Conservation (phyloP, 257 asterid genomes). For the Knoxia roxburghii region DNA sequence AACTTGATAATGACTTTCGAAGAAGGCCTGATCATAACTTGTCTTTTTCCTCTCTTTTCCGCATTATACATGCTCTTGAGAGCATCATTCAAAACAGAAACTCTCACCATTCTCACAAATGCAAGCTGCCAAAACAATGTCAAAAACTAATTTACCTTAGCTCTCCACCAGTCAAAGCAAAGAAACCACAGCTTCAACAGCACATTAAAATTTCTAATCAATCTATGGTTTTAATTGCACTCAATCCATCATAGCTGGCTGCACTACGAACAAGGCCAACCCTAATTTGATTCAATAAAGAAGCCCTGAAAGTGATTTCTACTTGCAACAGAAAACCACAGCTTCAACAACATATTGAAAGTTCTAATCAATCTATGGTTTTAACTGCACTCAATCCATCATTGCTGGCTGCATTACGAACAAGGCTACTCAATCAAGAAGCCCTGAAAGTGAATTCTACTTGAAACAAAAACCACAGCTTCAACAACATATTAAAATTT, state of each 20-base stretch:
- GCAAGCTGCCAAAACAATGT: neutral
- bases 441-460: too few species aligned
- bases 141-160: neutral
- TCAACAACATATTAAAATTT: neutral
- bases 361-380: too few species aligned
- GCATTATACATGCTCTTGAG: constrained; percentile 41
- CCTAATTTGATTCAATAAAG: too few species aligned
- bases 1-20: constrained; percentile 37
- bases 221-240: too few species aligned
- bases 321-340: too few species aligned
- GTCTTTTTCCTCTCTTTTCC: constrained; percentile 33
- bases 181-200: neutral
- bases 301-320: too few species aligned
- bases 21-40: constrained; percentile 35
- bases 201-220: too few species aligned
- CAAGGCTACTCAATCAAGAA: too few species aligned
- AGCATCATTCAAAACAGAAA: constrained; percentile 37
- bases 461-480: neutral
- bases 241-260: too few species aligned
- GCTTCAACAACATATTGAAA: neutral
- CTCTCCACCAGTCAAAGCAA: neutral
- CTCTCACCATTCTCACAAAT: constrained; percentile 26
- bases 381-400: too few species aligned
- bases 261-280: too few species aligned
- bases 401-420: too few species aligned